phyloP scores from a whole-genome alignment of 129 eudicot species.

The Pittosporum tobira region DNA sequence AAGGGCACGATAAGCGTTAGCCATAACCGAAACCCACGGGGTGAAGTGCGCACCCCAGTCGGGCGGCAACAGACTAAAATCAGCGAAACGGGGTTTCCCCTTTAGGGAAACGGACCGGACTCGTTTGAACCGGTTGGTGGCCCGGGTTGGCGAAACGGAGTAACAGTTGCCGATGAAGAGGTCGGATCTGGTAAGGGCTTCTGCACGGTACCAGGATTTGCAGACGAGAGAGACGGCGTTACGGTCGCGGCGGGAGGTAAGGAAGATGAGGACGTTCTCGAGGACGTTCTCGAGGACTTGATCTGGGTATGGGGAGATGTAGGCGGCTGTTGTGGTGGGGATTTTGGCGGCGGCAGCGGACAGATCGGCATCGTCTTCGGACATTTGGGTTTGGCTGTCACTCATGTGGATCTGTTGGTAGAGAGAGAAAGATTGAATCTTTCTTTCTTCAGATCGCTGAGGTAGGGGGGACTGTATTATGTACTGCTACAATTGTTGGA shows the following conservation, averaged over 20 bases:
- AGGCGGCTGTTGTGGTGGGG: slow-evolving; percentile 11
- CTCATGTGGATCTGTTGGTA: slow-evolving; percentile 23
- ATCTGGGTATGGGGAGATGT: slow-evolving; percentile 45
- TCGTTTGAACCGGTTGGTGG: slow-evolving; percentile 34
- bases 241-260: slow-evolving; percentile 50
- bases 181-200: slow-evolving; percentile 69
- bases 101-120: slow-evolving; percentile 40
- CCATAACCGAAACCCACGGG: slow-evolving; percentile 50
- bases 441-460: slow-evolving; percentile 21
- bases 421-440: slow-evolving; percentile 7
- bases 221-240: slow-evolving; percentile 62
- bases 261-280: slow-evolving; percentile 54
- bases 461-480: not conserved
- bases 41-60: slow-evolving; percentile 72
- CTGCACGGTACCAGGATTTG: slow-evolving; percentile 74
- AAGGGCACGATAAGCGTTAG: slow-evolving; percentile 30
- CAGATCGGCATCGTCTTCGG: slow-evolving; percentile 37
- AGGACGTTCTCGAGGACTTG: slow-evolving; percentile 71
- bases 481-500: not conserved
- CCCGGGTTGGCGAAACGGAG: slow-evolving; percentile 43
- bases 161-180: slow-evolving; percentile 74
- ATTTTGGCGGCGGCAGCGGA: slow-evolving; percentile 18
- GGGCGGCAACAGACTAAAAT: slow-evolving; percentile 52
- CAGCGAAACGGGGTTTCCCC: slow-evolving; percentile 78
- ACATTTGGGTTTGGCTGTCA: slow-evolving; percentile 35